Evolutionary conservation across 257 asterid species (phyloP).

Genomic region (Galeopsis tetrahit): DNA sequence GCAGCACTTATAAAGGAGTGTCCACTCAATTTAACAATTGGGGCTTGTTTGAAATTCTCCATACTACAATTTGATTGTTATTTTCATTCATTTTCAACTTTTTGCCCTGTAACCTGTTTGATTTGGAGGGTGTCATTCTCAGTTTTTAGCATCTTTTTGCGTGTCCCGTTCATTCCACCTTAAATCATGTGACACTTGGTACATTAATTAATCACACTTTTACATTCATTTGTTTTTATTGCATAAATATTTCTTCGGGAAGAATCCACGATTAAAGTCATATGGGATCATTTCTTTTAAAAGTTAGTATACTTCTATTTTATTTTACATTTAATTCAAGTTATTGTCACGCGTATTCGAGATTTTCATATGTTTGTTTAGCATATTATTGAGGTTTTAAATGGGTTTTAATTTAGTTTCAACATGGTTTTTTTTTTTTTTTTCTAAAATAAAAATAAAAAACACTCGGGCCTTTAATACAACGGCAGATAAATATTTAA

Average conservation of each 20-base stretch:
- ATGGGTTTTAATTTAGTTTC: background rate
- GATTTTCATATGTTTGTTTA: too few relatives aligned
- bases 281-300: too few relatives aligned
- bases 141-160: constrained; percentile 13
- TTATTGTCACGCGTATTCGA: too few relatives aligned
- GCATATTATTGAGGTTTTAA: background rate
- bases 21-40: constrained; percentile 25
- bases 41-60: constrained; percentile 13
- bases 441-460: too few relatives aligned
- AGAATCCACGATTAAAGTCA: background rate
- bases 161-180: constrained; percentile 23
- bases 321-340: too few relatives aligned
- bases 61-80: background rate
- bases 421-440: background rate
- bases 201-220: constrained; percentile 1
- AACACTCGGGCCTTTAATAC: too few relatives aligned
- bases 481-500: too few relatives aligned
- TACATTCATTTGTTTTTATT: background rate
- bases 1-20: constrained; percentile 5
- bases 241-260: background rate
- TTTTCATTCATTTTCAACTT: background rate
- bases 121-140: constrained; percentile 21
- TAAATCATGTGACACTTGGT: constrained; percentile 35
- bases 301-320: too few relatives aligned
- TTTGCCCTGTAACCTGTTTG: background rate